Conservation (phyloP, 2,329 filamentous ascomycete species). For the Hypoxylon sp. region DNA sequence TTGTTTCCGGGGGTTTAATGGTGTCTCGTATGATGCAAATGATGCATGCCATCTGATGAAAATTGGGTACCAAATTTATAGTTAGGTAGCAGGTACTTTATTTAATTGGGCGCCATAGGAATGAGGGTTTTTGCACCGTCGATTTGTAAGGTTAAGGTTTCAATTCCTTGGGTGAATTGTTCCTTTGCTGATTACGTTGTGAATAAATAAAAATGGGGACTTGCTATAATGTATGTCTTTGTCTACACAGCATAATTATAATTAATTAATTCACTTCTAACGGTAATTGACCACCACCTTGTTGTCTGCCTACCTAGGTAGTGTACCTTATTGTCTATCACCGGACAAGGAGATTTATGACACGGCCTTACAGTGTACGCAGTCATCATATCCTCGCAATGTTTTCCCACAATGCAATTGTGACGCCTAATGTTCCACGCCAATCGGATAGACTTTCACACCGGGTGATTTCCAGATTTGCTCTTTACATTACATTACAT, state of each 20-base stretch:
- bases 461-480: slow-evolving; percentile 21
- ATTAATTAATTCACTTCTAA: slow-evolving; percentile 1
- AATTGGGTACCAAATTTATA: slow-evolving; percentile 12
- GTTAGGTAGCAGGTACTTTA: slow-evolving; percentile 1
- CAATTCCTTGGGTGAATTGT: slow-evolving; percentile 2
- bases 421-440: slow-evolving; percentile 1
- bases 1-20: neutral
- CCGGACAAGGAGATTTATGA: neutral
- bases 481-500: slow-evolving; percentile 25
- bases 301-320: too few relatives aligned
- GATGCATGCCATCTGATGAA: slow-evolving; percentile 2
- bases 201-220: slow-evolving; percentile 3
- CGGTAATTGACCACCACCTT: neutral
- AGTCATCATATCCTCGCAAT: neutral
- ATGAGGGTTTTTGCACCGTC: neutral
- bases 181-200: slow-evolving; percentile 4
- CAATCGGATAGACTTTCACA: slow-evolving; percentile 12
- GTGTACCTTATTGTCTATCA: neutral
- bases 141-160: neutral
- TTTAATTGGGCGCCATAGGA: slow-evolving; percentile 12
- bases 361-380: neutral
- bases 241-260: neutral
- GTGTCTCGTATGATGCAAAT: neutral
- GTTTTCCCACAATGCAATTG: neutral
- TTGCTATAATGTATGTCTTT: neutral